Evolutionary conservation across 2,329 filamentous ascomycete species (phyloP).

Genomic region (Botrytis galanthina): DNA sequence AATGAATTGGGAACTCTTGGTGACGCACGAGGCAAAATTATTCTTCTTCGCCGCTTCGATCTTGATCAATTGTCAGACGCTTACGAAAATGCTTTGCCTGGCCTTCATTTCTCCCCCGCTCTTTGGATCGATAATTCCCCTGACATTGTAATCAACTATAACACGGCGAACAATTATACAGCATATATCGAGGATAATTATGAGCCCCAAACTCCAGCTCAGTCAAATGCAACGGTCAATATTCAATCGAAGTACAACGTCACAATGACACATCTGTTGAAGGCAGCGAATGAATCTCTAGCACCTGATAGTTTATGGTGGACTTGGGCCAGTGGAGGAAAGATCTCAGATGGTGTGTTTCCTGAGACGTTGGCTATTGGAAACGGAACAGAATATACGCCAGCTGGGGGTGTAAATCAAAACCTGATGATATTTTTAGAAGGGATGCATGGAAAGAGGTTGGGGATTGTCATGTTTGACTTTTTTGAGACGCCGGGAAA

Average conservation of each 20-base stretch:
- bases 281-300: conserved; percentile 38
- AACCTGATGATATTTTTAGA: conserved; percentile 42
- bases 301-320: conserved; percentile 45
- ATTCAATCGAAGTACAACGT: conserved; percentile 48
- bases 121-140: conserved; percentile 46
- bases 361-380: conserved; percentile 49
- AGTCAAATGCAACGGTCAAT: conserved; percentile 40
- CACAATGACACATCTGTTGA: conserved; percentile 41
- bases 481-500: conserved; percentile 47
- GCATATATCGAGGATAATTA: conserved; percentile 53
- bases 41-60: conserved; percentile 79
- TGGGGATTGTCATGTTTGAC: conserved; percentile 54
- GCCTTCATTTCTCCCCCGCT: conserved; percentile 46
- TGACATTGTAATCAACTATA: conserved; percentile 45
- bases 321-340: conserved; percentile 47
- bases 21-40: conserved; percentile 74
- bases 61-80: conserved; percentile 48
- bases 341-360: conserved; percentile 42
- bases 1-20: conserved; percentile 57
- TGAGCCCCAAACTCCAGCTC: conserved; percentile 39
- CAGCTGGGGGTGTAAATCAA: conserved; percentile 47
- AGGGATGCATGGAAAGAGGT: conserved; percentile 42
- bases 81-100: conserved; percentile 43
- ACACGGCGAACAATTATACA: conserved; percentile 39
- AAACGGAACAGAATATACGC: conserved; percentile 40